These are phyloP conservation scores for Closterium sp. DNA, from an alignment of 139 green algal genomes.

Conservation along the genomic window DNA sequence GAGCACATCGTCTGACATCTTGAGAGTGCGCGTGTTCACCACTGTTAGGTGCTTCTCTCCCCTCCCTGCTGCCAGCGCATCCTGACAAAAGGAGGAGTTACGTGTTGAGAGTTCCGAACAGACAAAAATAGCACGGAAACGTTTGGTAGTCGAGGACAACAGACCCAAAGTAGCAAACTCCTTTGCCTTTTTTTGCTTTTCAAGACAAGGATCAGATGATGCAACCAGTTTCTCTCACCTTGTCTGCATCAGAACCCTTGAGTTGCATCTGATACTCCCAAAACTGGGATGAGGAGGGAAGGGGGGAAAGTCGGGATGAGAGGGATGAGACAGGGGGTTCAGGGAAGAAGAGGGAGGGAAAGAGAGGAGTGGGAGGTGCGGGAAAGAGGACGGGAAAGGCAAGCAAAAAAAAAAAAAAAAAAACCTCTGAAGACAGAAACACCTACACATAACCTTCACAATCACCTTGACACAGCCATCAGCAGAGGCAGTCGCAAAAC, in stretches of 20 bases:
- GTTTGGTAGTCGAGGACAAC: too few species aligned
- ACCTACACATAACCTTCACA: slow-evolving; percentile 11
- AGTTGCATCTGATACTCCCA: slow-evolving; percentile 52
- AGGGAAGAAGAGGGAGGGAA: neutral
- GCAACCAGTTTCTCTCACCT: neutral
- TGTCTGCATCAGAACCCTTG: neutral
- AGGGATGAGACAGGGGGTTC: neutral
- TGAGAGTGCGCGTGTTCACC: slow-evolving; percentile 67
- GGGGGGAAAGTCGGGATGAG: neutral
- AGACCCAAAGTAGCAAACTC: too few species aligned
- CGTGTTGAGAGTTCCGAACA: neutral
- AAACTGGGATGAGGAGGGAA: slow-evolving; percentile 27
- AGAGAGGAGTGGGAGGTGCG: neutral
- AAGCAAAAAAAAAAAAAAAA: neutral
- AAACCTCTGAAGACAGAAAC: neutral
- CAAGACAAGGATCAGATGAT: neutral
- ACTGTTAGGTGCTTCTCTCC: slow-evolving; percentile 50
- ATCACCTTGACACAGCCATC: slow-evolving; percentile 44
- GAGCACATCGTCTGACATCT: slow-evolving; percentile 94
- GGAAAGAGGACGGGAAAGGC: neutral
- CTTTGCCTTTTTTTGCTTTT: too few species aligned
- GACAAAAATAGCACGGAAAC: too few species aligned
- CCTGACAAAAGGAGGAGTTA: neutral
- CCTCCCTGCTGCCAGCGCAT: slow-evolving; percentile 1
- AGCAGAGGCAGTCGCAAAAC: slow-evolving; percentile 37